Evolutionary conservation across 2,329 filamentous ascomycete genomes (phyloP).

Genomic region (Fusarium sp.): DNA sequence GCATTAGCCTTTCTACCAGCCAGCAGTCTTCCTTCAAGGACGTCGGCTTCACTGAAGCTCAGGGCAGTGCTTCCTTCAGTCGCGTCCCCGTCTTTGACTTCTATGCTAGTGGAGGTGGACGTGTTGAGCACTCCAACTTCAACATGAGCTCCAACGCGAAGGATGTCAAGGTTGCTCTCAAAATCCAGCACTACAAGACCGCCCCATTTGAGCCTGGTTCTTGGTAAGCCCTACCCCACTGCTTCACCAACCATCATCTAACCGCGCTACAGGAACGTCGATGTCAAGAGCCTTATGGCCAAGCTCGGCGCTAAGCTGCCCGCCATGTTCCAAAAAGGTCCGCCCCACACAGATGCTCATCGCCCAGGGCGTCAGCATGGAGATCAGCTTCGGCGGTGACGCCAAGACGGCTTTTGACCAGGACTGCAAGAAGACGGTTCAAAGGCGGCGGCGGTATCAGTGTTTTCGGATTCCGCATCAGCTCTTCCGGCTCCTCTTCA

Average conservation of each 20-base stretch:
- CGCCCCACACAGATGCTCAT: not conserved
- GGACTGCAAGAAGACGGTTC: not conserved
- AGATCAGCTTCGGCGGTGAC: not conserved
- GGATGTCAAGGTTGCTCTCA: not conserved
- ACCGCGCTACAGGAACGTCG: not conserved
- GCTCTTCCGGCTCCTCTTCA: not conserved
- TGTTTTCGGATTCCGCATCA: not conserved
- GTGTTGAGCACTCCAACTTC: not conserved
- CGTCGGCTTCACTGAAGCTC: not conserved
- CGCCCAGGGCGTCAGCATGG: not conserved
- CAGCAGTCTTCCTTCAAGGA: not conserved
- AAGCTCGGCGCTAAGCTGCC: not conserved
- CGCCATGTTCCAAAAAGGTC: not conserved
- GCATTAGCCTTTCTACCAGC: not conserved
- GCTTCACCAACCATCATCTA: accelerated
- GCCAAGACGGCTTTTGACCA: not conserved
- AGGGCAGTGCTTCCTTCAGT: not conserved
- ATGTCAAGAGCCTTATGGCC: not conserved
- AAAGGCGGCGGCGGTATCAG: not conserved
- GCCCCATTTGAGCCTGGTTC: not conserved
- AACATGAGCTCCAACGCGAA: not conserved
- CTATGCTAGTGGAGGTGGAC: not conserved
- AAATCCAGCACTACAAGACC: not conserved
- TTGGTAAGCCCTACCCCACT: accelerated
- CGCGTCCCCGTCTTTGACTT: not conserved